These are phyloP conservation scores for Coemansia sp. DNA, from an alignment of 192 early-diverging fungal species.

Conservation along the genomic window DNA sequence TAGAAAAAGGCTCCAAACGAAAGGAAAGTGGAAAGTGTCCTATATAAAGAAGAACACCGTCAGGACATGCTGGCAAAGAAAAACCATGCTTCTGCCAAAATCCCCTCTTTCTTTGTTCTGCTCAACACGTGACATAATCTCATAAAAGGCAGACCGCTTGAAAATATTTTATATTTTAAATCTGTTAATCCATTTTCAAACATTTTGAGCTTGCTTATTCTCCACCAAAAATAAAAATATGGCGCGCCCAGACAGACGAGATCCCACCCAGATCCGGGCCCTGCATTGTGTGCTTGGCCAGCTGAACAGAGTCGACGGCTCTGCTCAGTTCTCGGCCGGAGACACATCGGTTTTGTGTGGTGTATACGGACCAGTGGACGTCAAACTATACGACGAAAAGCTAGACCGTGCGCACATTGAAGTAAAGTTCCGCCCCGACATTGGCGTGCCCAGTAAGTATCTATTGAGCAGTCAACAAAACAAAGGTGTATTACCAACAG, in stretches of 20 bases:
- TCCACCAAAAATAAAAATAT: constrained; percentile 6
- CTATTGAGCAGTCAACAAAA: not conserved
- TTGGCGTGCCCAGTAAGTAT: constrained; percentile 55
- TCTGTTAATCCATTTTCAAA: not conserved
- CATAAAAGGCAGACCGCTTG: not conserved
- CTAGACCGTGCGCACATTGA: constrained; percentile 85
- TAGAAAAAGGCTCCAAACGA: not conserved
- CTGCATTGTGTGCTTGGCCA: constrained; percentile 66
- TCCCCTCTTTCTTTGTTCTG: not conserved
- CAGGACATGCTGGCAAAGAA: not conserved
- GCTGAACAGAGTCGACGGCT: constrained; percentile 80
- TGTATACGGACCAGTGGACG: constrained; percentile 86
- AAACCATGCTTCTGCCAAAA: not conserved
- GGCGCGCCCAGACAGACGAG: constrained; percentile 57
- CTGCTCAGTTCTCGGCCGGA: constrained; percentile 79
- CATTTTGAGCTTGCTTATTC: not conserved
- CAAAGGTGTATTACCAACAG: not conserved
- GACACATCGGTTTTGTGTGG: constrained; percentile 72
- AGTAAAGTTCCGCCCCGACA: constrained; percentile 70
- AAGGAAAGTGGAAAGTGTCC: not conserved
- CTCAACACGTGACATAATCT: not conserved
- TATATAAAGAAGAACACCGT: not conserved
- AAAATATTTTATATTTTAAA: constrained; percentile 8
- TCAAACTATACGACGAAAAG: constrained; percentile 81
- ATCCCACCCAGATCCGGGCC: constrained; percentile 66